Conservation (phyloP, 441 rosid species). For the Croton setiger region DNA sequence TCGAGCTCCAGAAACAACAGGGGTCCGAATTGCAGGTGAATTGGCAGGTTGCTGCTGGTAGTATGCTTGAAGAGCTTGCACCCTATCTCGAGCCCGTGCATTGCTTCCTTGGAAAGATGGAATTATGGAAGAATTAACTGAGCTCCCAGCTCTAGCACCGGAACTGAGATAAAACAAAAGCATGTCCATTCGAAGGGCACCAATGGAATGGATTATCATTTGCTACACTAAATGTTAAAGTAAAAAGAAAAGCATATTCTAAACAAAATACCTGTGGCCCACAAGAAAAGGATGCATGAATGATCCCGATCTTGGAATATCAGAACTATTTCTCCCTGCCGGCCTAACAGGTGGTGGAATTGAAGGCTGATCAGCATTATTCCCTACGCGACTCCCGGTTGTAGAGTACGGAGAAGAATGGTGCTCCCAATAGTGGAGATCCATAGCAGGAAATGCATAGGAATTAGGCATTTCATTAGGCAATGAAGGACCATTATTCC, state of each 20-base stretch:
- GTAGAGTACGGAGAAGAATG: constrained; percentile 66
- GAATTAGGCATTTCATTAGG: constrained; percentile 67
- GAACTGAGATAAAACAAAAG: constrained; percentile 36
- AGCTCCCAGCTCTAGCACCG: constrained; percentile 66
- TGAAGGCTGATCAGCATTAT: constrained; percentile 53
- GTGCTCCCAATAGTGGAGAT: constrained; percentile 91
- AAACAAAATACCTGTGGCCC: constrained; percentile 63
- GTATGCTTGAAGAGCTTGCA: constrained; percentile 91
- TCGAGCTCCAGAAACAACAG: constrained; percentile 45
- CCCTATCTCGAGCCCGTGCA: constrained; percentile 71
- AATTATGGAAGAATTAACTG: constrained; percentile 59
- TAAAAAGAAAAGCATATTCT: neutral
- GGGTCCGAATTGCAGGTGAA: constrained; percentile 47
- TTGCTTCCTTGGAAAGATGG: constrained; percentile 91
- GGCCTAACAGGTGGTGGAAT: constrained; percentile 61
- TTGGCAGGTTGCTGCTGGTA: constrained; percentile 75
- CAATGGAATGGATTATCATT: neutral
- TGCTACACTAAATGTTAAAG: neutral
- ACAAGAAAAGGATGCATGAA: constrained; percentile 72
- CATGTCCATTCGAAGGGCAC: constrained; percentile 5
- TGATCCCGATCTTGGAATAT: constrained; percentile 70
- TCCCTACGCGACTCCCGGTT: constrained; percentile 48
- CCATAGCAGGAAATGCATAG: constrained; percentile 71
- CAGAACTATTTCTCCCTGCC: constrained; percentile 48
- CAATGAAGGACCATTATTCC: constrained; percentile 66